Percentiles rank a stretch among this genome's conserved stretches.
Conservation (phyloP, 768 basidiomycete species). For the Tricholomella constricta region DNA sequence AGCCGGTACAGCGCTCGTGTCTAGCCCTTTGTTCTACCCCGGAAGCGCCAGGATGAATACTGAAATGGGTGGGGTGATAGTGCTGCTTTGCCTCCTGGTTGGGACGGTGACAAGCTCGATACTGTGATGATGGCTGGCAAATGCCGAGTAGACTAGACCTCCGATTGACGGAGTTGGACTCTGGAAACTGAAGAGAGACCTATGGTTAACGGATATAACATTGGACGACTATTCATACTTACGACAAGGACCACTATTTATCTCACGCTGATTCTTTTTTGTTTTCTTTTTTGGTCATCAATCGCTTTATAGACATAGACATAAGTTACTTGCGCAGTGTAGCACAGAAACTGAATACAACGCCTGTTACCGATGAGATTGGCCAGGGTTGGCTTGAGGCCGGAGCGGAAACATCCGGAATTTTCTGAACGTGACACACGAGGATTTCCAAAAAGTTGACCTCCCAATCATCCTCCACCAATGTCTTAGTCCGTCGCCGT, state of each 20-base stretch:
- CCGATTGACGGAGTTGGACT: neutral
- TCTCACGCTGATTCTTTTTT: no score
- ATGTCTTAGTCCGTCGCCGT: conserved; percentile 24
- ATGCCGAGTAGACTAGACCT: neutral
- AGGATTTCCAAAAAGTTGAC: conserved; percentile 17
- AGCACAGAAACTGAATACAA: no score
- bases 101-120: neutral
- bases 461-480: conserved; percentile 9
- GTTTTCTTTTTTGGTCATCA: neutral
- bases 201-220: neutral
- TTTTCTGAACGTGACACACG: conserved; percentile 12
- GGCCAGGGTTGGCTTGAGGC: no score
- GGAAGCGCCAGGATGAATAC: neutral
- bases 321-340: no score
- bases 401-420: conserved; percentile 24
- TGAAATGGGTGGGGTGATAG: neutral
- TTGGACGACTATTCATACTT: neutral
- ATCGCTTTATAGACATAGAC: no score
- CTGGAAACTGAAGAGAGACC: neutral
- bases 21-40: conserved; percentile 21
- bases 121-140: neutral
- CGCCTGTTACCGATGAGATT: no score
- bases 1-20: conserved; percentile 18
- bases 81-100: neutral
- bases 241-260: neutral